phyloP scores from a whole-genome alignment of 2,329 filamentous ascomycete genomes.

The Camillea tinctor region DNA sequence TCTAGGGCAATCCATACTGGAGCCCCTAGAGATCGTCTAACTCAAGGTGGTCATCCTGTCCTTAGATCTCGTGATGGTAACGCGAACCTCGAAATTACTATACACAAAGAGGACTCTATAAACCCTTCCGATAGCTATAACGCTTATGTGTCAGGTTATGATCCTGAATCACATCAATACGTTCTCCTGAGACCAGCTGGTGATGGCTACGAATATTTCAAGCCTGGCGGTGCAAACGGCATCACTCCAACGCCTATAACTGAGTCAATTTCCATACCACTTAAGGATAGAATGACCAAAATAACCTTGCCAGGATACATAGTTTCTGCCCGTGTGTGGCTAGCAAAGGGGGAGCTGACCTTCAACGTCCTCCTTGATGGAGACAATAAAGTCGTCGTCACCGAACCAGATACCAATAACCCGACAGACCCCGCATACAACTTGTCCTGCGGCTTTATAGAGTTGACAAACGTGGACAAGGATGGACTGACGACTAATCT shows the following conservation, averaged over 20 bases:
- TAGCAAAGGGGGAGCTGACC: conserved; percentile 33
- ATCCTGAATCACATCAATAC: neutral
- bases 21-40: neutral
- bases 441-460: conserved; percentile 45
- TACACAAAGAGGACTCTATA: neutral
- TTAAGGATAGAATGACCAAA: conserved; percentile 33
- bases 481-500: conserved; percentile 43
- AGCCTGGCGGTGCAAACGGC: neutral
- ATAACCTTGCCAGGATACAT: conserved; percentile 35
- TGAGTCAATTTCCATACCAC: conserved; percentile 35
- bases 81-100: neutral
- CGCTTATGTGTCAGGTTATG: neutral
- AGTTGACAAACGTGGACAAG: conserved; percentile 37
- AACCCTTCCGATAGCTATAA: neutral
- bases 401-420: conserved; percentile 43
- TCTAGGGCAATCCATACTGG: neutral
- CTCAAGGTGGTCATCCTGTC: neutral
- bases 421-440: conserved; percentile 35
- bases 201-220: neutral
- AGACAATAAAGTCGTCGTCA: conserved; percentile 31
- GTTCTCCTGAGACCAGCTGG: neutral
- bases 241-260: neutral
- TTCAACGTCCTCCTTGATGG: conserved; percentile 30
- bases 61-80: neutral
- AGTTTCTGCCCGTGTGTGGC: conserved; percentile 34